These are phyloP conservation scores for Phialocephala subalpina DNA, from an alignment of 2,329 filamentous ascomycete species.

Conservation along the genomic window DNA sequence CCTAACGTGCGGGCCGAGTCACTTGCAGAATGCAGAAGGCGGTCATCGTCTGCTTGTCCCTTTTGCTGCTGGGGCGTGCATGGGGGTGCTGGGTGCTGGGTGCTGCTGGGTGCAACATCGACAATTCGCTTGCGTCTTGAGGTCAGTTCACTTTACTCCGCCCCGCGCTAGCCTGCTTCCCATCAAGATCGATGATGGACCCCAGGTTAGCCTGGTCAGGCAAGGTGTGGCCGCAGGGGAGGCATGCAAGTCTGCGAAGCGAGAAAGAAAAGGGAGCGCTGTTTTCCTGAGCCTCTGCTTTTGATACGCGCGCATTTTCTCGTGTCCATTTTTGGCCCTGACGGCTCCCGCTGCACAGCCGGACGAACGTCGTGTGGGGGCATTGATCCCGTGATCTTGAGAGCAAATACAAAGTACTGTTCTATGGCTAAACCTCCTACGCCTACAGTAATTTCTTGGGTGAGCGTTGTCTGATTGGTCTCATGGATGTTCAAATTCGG, in stretches of 20 bases:
- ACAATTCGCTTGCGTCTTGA: not conserved
- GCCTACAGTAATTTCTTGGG: not conserved
- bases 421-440: not conserved
- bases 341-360: slow-evolving; percentile 17
- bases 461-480: not conserved
- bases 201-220: slow-evolving; percentile 8
- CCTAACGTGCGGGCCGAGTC: not conserved
- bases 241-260: slow-evolving; percentile 2
- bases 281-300: not conserved
- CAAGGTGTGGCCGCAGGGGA: not conserved
- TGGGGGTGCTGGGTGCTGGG: no score
- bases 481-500: not conserved
- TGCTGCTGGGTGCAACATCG: not conserved
- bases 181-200: slow-evolving; percentile 3
- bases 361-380: slow-evolving; percentile 8
- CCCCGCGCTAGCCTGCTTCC: slow-evolving; percentile 1
- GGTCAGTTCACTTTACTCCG: not conserved
- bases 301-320: slow-evolving; percentile 23
- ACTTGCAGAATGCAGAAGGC: not conserved
- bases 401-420: no score
- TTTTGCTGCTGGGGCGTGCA: not conserved
- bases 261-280: not conserved
- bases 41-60: not conserved
- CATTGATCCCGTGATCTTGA: slow-evolving; percentile 6
- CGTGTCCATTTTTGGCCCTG: slow-evolving; percentile 35